These are phyloP conservation scores for Aquilaria agallochum DNA, from an alignment of 441 rosid genomes.

Conservation along the genomic window DNA sequence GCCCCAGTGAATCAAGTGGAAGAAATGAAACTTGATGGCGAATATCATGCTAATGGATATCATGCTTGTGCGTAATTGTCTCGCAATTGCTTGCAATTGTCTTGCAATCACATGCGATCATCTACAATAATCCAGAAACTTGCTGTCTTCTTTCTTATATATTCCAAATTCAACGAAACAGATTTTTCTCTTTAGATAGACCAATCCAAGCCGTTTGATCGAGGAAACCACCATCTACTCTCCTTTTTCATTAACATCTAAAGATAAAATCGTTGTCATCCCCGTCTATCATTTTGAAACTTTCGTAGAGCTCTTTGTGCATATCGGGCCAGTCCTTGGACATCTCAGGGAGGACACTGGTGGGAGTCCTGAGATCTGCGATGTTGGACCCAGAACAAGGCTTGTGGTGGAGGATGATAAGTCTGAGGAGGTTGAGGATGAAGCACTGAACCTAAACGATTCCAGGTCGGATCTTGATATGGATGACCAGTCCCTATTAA, in stretches of 20 bases:
- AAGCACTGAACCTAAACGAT: conserved; percentile 47
- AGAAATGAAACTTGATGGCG: too few relatives aligned
- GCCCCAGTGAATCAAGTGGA: too few relatives aligned
- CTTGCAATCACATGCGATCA: too few relatives aligned
- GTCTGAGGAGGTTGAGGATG: conserved; percentile 34
- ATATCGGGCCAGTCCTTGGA: conserved; percentile 48
- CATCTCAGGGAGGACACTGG: conserved; percentile 32
- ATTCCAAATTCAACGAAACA: background rate
- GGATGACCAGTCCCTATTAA: conserved; percentile 33
- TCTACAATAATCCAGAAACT: too few relatives aligned
- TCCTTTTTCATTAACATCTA: too few relatives aligned
- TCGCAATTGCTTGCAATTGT: too few relatives aligned
- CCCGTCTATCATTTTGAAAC: conserved; percentile 23
- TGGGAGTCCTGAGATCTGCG: background rate
- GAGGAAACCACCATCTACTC: background rate
- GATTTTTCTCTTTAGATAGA: background rate
- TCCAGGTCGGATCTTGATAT: conserved; percentile 57
- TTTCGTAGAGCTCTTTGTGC: conserved; percentile 39
- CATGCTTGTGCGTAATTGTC: too few relatives aligned
- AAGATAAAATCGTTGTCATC: too few relatives aligned
- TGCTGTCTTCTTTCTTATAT: background rate
- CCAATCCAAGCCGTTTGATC: conserved; percentile 11
- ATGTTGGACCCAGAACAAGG: conserved; percentile 14
- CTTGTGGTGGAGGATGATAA: conserved; percentile 22
- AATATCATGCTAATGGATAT: too few relatives aligned